Conservation (phyloP, 2,329 filamentous ascomycete species). For the Alternaria burnsii region DNA sequence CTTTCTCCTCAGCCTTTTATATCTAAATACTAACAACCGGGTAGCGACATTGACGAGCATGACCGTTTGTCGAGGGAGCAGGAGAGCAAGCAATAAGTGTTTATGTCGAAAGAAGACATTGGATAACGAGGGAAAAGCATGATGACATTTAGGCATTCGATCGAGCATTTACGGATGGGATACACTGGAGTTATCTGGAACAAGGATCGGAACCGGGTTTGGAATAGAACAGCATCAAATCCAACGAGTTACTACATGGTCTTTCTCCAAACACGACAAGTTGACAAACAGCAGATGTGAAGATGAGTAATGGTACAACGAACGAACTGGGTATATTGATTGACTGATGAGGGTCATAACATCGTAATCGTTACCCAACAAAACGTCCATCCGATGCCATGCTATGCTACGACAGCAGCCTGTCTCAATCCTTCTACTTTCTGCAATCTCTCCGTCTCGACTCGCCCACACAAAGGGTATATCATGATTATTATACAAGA, state of each 20-base stretch:
- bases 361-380: conserved; percentile 26
- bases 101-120: not conserved
- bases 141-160: conserved; percentile 1
- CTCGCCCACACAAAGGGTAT: conserved; percentile 29
- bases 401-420: not conserved
- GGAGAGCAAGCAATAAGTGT: conserved; percentile 26
- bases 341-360: conserved; percentile 24
- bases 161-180: conserved; percentile 8
- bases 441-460: conserved; percentile 6
- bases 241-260: not conserved
- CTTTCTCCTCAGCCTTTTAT: not conserved
- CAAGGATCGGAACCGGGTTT: not conserved
- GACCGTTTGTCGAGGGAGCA: conserved; percentile 70
- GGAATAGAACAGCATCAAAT: not conserved
- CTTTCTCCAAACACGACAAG: not conserved
- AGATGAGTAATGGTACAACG: not conserved
- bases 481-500: conserved; percentile 33
- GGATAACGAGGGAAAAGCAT: not conserved
- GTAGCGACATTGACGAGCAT: conserved; percentile 87
- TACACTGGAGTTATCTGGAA: conserved; percentile 9
- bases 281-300: not conserved
- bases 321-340: conserved; percentile 9
- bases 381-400: conserved; percentile 3
- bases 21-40: conserved; percentile 21
- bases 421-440: not conserved